phyloP scores from a whole-genome alignment of 2,329 filamentous ascomycete species.

The Aureobasidium sp. region DNA sequence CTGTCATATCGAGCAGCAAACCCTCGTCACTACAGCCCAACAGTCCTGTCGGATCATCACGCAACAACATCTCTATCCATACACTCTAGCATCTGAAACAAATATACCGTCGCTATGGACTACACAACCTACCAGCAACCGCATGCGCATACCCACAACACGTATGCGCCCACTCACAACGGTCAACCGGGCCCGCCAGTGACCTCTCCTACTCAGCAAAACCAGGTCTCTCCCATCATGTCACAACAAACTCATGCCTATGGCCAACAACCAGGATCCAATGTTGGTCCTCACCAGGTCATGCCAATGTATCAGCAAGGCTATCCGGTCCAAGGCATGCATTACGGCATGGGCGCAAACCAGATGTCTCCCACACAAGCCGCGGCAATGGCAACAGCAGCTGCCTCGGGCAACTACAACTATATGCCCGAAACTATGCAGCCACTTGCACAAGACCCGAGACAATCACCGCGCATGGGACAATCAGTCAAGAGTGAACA shows the following conservation, averaged over 20 bases:
- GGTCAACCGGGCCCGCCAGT: slow-evolving; percentile 42
- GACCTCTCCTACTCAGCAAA: slow-evolving; percentile 61
- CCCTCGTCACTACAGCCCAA: neutral
- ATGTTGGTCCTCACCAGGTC: slow-evolving; percentile 47
- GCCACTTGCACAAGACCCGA: slow-evolving; percentile 46
- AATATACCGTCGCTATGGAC: slow-evolving; percentile 32
- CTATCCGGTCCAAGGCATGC: slow-evolving; percentile 58
- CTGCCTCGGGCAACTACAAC: slow-evolving; percentile 63
- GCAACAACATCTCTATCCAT: neutral
- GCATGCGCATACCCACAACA: slow-evolving; percentile 28
- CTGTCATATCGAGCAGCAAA: neutral
- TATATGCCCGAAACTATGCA: slow-evolving; percentile 59
- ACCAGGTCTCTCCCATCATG: slow-evolving; percentile 71
- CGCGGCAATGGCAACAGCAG: slow-evolving; percentile 78
- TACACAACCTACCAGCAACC: slow-evolving; percentile 41
- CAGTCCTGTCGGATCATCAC: neutral
- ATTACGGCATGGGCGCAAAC: slow-evolving; percentile 67
- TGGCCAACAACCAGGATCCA: slow-evolving; percentile 56
- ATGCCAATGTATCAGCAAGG: slow-evolving; percentile 71
- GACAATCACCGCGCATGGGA: slow-evolving; percentile 68
- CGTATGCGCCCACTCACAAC: slow-evolving; percentile 28
- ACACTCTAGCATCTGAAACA: neutral
- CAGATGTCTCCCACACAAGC: slow-evolving; percentile 54
- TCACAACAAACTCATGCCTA: slow-evolving; percentile 56
- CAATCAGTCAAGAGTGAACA: slow-evolving; percentile 60